Evolutionary conservation across 176 grass and related monocot species (phyloP).

Genomic region (Dactylis glomerata): DNA sequence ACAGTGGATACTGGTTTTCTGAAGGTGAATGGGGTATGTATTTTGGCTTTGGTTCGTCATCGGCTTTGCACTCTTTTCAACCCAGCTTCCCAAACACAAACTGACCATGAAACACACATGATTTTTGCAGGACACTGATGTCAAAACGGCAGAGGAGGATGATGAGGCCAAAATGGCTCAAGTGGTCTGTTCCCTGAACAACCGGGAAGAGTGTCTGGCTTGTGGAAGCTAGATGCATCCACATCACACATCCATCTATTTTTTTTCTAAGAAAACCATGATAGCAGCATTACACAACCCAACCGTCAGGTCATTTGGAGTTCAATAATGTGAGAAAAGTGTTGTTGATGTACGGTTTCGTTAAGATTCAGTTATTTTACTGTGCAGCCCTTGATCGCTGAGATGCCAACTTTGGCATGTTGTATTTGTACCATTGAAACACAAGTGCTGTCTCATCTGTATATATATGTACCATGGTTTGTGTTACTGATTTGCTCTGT

Average conservation of each 20-base stretch:
- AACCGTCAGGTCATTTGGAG: conserved; percentile 11
- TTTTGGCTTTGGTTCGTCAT: not conserved
- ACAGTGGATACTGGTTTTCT: conserved; percentile 79
- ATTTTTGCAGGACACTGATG: conserved; percentile 41
- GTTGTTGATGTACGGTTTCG: not conserved
- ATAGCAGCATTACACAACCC: conserved; percentile 16
- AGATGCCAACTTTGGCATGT: conserved; percentile 10
- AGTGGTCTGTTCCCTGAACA: conserved; percentile 91
- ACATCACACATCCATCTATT: not conserved
- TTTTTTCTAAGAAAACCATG: not conserved
- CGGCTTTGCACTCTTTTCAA: not conserved
- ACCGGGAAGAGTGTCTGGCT: conserved; percentile 81
- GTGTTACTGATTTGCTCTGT: conserved; percentile 4
- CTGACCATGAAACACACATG: not conserved
- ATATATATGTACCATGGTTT: conserved; percentile 30
- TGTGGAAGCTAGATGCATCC: conserved; percentile 71
- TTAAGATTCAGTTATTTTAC: conserved; percentile 12
- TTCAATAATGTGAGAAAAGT: conserved; percentile 18
- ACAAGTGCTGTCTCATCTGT: conserved; percentile 26
- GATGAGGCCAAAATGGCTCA: conserved; percentile 96
- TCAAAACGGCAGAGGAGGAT: conserved; percentile 39
- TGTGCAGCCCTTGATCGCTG: not conserved
- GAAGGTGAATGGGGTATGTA: conserved; percentile 32
- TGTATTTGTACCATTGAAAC: conserved; percentile 5
- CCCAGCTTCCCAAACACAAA: not conserved